These are phyloP conservation scores for Neofusicoccum sp. DNA, from an alignment of 2,329 filamentous ascomycete genomes.

Conservation along the genomic window DNA sequence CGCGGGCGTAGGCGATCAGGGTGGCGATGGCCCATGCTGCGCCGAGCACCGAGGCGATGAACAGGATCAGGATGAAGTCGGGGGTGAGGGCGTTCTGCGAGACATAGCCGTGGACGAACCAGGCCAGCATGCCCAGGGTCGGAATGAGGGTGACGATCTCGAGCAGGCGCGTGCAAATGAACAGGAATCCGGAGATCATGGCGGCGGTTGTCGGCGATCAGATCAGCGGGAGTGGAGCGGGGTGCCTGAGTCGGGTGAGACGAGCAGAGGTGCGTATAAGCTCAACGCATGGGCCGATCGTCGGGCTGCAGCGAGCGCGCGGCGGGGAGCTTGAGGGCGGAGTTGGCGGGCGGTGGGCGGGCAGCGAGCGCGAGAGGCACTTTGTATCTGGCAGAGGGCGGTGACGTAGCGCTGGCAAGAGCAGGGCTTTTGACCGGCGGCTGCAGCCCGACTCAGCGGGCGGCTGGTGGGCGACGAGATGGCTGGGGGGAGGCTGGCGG, in stretches of 20 bases:
- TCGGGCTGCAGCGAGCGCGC: not conserved
- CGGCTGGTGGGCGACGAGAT: not conserved
- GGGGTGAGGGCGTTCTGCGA: conserved; percentile 58
- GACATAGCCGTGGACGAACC: conserved; percentile 61
- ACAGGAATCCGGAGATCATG: conserved; percentile 54
- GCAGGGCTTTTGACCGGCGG: not conserved
- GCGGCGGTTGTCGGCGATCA: not conserved
- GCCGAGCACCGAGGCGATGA: conserved; percentile 63
- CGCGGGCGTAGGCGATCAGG: conserved; percentile 58
- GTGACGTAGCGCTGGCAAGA: conserved; percentile 9
- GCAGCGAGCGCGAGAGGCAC: not conserved
- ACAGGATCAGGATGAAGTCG: conserved; percentile 60
- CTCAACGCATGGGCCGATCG: not conserved
- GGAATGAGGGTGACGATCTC: conserved; percentile 63
- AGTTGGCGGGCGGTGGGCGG: not conserved
- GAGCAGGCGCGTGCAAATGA: conserved; percentile 60
- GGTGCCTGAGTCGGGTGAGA: conserved; percentile 1
- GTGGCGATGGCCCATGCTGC: conserved; percentile 62
- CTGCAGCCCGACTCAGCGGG: not conserved
- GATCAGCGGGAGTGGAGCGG: not conserved
- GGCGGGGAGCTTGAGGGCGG: not conserved
- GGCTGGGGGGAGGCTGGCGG: conserved; percentile 10
- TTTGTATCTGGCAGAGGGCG: not conserved
- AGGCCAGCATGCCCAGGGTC: conserved; percentile 62
- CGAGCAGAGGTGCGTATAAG: not conserved